phyloP scores from a whole-genome alignment of 139 green algal species.

The Pseudopediastrum boryanum region DNA sequence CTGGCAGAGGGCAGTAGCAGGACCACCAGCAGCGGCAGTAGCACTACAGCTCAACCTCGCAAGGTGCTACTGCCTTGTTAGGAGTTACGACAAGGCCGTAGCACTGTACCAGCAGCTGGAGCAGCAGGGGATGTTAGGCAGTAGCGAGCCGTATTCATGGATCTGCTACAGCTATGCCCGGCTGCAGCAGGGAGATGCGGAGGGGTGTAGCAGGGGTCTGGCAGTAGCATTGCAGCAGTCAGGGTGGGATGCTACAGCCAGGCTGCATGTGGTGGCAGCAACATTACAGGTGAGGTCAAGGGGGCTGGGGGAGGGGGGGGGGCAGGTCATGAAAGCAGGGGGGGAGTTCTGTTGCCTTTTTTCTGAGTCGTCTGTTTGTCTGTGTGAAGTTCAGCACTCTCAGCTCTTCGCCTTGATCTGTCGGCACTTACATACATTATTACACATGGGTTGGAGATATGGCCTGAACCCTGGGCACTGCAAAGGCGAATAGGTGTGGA shows the following conservation, averaged over 20 bases:
- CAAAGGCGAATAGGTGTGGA: too few relatives aligned
- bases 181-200: background rate
- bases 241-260: background rate
- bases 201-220: background rate
- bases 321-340: background rate
- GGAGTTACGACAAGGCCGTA: conserved; percentile 17
- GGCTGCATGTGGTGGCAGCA: conserved; percentile 34
- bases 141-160: conserved; percentile 3
- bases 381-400: too few relatives aligned
- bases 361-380: too few relatives aligned
- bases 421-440: too few relatives aligned
- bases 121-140: background rate
- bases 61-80: conserved; percentile 2
- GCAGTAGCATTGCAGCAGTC: background rate
- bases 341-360: conserved; percentile 25
- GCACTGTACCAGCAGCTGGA: conserved; percentile 24
- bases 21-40: background rate
- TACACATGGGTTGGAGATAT: too few relatives aligned
- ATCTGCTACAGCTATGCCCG: conserved; percentile 19
- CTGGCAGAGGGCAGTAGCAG: background rate
- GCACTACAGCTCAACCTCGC: conserved; percentile 41
- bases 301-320: background rate
- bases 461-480: too few relatives aligned
- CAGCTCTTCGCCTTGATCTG: too few relatives aligned
- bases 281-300: conserved; percentile 40